These are phyloP conservation scores for Collybiopsis luxurians DNA, from an alignment of 768 basidiomycete genomes.

Conservation along the genomic window DNA sequence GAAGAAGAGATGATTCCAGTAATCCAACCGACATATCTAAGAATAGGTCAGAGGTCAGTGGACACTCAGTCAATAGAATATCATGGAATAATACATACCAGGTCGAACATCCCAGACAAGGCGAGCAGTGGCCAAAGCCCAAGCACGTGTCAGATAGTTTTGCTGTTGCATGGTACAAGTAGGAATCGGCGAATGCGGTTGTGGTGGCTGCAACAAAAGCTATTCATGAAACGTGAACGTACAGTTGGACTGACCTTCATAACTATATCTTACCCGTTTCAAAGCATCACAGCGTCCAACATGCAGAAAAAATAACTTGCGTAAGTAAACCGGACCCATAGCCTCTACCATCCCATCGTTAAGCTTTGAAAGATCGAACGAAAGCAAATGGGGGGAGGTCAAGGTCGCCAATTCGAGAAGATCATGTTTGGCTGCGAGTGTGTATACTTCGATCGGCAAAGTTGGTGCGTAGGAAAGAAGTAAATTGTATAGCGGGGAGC, in stretches of 20 bases:
- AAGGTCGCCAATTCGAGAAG: slow-evolving; percentile 73
- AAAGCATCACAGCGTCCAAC: slow-evolving; percentile 80
- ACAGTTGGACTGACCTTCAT: not conserved
- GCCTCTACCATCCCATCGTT: slow-evolving; percentile 67
- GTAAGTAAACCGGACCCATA: slow-evolving; percentile 79
- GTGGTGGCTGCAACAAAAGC: slow-evolving; percentile 68
- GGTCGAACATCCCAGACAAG: slow-evolving; percentile 82
- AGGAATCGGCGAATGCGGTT: slow-evolving; percentile 68
- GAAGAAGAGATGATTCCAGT: slow-evolving; percentile 71
- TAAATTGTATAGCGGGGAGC: slow-evolving; percentile 53
- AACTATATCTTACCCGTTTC: slow-evolving; percentile 46
- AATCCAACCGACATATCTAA: slow-evolving; percentile 63
- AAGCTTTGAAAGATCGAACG: slow-evolving; percentile 62
- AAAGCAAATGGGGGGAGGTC: slow-evolving; percentile 71
- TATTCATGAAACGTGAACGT: not conserved
- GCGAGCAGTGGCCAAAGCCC: slow-evolving; percentile 81
- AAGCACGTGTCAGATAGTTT: slow-evolving; percentile 76
- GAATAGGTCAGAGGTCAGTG: slow-evolving; percentile 9
- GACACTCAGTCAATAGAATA: not conserved
- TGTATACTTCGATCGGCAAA: slow-evolving; percentile 69
- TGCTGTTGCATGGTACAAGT: slow-evolving; percentile 72
- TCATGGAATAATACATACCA: slow-evolving; percentile 42
- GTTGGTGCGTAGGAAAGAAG: slow-evolving; percentile 68
- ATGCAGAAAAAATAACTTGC: slow-evolving; percentile 80
- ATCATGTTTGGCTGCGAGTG: slow-evolving; percentile 64